A percentile compares a stretch with the other conserved stretches of the same genome.
Evolutionary conservation across 225 moss, liverwort and hornwort genomes (phyloP).

Genomic region (Thuidium tamariscinum): DNA sequence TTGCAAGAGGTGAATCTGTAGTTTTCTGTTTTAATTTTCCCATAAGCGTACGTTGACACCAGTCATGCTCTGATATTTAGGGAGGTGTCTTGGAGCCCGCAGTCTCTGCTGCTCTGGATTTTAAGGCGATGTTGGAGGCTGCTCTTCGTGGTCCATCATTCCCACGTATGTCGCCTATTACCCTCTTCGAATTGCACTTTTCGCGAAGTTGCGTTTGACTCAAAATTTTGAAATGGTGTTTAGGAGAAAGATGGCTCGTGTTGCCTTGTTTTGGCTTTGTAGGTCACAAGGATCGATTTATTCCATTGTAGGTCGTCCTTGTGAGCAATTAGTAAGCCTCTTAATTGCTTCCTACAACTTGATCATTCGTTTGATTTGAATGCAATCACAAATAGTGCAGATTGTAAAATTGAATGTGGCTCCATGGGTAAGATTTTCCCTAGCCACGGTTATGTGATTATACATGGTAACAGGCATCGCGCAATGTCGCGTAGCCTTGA

Average conservation of each 20-base stretch:
- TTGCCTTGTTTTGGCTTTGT: not conserved
- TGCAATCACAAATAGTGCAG: not conserved
- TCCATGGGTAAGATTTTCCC: not conserved
- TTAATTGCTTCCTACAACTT: not conserved
- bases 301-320: not conserved
- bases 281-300: not conserved
- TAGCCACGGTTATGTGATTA: not conserved
- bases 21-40: not conserved
- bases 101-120: slow-evolving; percentile 96
- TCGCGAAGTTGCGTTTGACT: not conserved
- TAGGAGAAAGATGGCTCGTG: not conserved
- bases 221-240: not conserved
- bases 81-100: slow-evolving; percentile 85
- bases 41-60: not conserved
- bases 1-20: not conserved
- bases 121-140: slow-evolving; percentile 97
- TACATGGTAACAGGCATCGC: not conserved
- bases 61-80: slow-evolving; percentile 13
- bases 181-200: not conserved
- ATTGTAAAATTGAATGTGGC: not conserved
- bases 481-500: not conserved
- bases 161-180: slow-evolving; percentile 33
- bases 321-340: not conserved
- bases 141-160: slow-evolving; percentile 92
- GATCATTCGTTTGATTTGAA: not conserved